Evolutionary conservation across 2,329 filamentous ascomycete genomes (phyloP).

Genomic region (Nigrograna mackinnonii): DNA sequence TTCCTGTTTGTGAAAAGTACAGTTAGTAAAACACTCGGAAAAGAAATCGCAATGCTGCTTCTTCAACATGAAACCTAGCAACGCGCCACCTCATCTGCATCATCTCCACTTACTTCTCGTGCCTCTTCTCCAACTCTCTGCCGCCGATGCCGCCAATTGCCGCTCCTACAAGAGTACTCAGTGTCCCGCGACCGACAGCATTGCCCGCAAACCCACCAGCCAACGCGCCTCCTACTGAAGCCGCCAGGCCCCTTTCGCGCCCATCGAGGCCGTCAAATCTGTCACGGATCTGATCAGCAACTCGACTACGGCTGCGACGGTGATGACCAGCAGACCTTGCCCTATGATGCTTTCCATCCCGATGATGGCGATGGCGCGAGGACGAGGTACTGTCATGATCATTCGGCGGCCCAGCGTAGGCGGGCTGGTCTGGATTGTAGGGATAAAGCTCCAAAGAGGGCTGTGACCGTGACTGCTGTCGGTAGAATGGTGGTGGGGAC

Average conservation of each 20-base stretch:
- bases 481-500: conserved; percentile 37
- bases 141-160: conserved; percentile 38
- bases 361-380: conserved; percentile 18
- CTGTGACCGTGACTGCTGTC: conserved; percentile 39
- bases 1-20: conserved; percentile 10
- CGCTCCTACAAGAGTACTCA: conserved; percentile 41
- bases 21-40: conserved; percentile 11
- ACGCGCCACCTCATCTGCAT: conserved; percentile 4
- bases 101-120: conserved; percentile 26
- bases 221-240: conserved; percentile 43
- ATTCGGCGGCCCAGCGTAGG: conserved; percentile 25
- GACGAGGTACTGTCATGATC: conserved; percentile 28
- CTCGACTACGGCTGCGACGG: conserved; percentile 34
- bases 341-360: conserved; percentile 31
- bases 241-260: conserved; percentile 35
- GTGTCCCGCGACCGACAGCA: conserved; percentile 33
- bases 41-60: conserved; percentile 1
- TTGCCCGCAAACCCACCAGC: conserved; percentile 39
- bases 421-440: conserved; percentile 15
- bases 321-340: conserved; percentile 39
- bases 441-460: conserved; percentile 23
- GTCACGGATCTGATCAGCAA: conserved; percentile 36
- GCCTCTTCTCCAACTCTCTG: conserved; percentile 26
- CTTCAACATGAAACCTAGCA: not conserved
- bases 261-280: conserved; percentile 39